Evolutionary conservation across 2,329 filamentous ascomycete genomes (phyloP), one percentile per base, ranked within the genome.

Genomic region (Rhexocercosporidium sp.): DNA sequence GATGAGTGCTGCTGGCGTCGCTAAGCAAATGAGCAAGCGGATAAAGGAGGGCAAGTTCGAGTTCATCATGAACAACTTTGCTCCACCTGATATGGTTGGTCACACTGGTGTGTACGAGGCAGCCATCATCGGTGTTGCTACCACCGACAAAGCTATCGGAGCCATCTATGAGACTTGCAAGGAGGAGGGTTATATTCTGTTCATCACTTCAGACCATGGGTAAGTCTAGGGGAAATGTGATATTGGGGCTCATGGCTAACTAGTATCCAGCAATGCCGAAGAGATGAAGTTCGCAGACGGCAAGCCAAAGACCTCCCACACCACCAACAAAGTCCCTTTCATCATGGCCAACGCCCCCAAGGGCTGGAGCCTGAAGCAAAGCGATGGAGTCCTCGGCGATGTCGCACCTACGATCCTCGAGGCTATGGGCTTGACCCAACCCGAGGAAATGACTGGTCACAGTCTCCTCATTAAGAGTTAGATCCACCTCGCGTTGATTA

Each of bases 1-100:
- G 82, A 99, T 99, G 96, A 97, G 93, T 76, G 95, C 94, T 73
- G 92, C 90, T 74, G 92, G 86, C 53, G 96, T 99, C 16, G 96
- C 93, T 59, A 87, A 96, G 77, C 95, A 97, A 84, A 91, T 97
- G 67, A 88, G 84, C 80, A 96, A 97, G 85, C 90, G 94, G 67
- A 90, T 99, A 72, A 87, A 81, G 29, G 93, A 96, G 80, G 88
- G 91, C 77, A 89, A 92, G 78, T 97, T 94, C 82, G 94, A 96
- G 78, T 98, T 99, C 78, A 86, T 99, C 81, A 99, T 99, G 96
- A 97, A 98, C 90, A 99, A 99, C 89, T 98, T 99, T 82, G 96
- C 96, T 49, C 96, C 96, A 49, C 96, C 96, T 20, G 96, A 99
- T 83, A 99, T 99, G 96, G 96, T 99, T 72, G 96, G 96, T 74